Conservation (phyloP, 192 early-diverging fungal species). For the Podochytrium sp. region DNA sequence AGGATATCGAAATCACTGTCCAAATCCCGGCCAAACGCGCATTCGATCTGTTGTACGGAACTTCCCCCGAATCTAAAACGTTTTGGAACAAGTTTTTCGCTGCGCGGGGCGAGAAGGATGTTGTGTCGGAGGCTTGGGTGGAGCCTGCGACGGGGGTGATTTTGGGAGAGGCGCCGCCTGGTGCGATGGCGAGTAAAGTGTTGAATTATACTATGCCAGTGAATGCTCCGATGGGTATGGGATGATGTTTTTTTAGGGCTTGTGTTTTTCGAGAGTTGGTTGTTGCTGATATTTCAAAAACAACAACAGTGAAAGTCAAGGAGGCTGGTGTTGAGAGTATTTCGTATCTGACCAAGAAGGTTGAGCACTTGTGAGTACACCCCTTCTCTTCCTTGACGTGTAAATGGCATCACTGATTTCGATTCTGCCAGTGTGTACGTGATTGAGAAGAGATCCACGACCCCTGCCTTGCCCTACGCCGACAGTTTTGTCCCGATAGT, state of each 20-base stretch:
- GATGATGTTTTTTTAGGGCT: not conserved
- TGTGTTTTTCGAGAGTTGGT: not conserved
- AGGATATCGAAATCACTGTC: conserved; percentile 58
- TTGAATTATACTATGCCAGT: conserved; percentile 71
- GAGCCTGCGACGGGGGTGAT: conserved; percentile 26
- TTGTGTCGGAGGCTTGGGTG: conserved; percentile 23
- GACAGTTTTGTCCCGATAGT: conserved; percentile 69
- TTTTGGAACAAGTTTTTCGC: conserved; percentile 57
- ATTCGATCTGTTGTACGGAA: conserved; percentile 64
- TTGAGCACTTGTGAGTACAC: conserved; percentile 60
- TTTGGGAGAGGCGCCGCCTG: conserved; percentile 24
- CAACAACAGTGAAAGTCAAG: conserved; percentile 64
- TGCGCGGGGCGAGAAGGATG: conserved; percentile 46
- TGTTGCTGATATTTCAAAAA: not conserved
- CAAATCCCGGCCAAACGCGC: conserved; percentile 58
- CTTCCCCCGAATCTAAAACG: conserved; percentile 34
- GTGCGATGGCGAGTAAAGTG: conserved; percentile 36
- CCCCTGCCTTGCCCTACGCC: conserved; percentile 68
- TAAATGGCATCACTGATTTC: not conserved
- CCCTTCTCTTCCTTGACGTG: conserved; percentile 15
- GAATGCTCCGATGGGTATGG: conserved; percentile 69
- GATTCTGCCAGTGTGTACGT: conserved; percentile 45
- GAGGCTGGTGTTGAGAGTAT: conserved; percentile 67
- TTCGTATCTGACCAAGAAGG: conserved; percentile 55
- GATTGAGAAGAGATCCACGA: conserved; percentile 46